A percentile compares a stretch with the other conserved stretches of the same genome.
Conservation (phyloP, 2,329 filamentous ascomycete genomes). For the Aspergillus amoenus region DNA sequence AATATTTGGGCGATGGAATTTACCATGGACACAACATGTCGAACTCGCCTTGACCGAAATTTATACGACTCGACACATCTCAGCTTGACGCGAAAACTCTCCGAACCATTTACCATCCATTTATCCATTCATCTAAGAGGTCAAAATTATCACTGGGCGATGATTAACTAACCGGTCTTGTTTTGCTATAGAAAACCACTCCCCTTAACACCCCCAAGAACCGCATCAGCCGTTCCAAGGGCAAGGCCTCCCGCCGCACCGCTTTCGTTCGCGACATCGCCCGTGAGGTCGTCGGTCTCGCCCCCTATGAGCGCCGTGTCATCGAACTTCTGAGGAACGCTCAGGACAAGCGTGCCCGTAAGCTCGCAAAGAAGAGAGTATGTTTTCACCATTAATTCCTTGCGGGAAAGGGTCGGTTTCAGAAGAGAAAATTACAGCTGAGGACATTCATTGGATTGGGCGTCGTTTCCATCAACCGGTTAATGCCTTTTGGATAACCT, state of each 20-base stretch:
- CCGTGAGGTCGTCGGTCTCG: slow-evolving; percentile 95
- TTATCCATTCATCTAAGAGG: background rate
- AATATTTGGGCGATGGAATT: background rate
- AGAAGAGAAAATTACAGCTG: background rate
- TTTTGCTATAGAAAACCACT: slow-evolving; percentile 72
- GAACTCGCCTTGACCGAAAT: background rate
- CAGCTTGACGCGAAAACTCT: background rate
- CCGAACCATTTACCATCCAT: background rate
- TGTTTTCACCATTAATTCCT: slow-evolving; percentile 39
- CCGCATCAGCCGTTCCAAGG: slow-evolving; percentile 83
- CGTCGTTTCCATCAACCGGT: background rate
- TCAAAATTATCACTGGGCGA: background rate
- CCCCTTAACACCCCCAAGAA: slow-evolving; percentile 70
- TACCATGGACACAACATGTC: background rate
- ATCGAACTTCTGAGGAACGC: slow-evolving; percentile 98
- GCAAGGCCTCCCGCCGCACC: slow-evolving; percentile 93
- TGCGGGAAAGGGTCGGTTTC: background rate
- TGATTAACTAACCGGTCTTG: slow-evolving; percentile 36
- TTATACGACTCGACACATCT: slow-evolving; percentile 4
- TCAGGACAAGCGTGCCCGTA: slow-evolving; percentile 98
- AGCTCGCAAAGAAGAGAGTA: slow-evolving; percentile 99
- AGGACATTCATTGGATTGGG: background rate
- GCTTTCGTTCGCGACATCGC: slow-evolving; percentile 96
- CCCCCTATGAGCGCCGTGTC: slow-evolving; percentile 96
- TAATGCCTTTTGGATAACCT: background rate